A percentile compares a stretch with the other conserved stretches of the same genome.
phyloP scores from a whole-genome alignment of 768 basidiomycete species.

The Phaffia tasmanica region DNA sequence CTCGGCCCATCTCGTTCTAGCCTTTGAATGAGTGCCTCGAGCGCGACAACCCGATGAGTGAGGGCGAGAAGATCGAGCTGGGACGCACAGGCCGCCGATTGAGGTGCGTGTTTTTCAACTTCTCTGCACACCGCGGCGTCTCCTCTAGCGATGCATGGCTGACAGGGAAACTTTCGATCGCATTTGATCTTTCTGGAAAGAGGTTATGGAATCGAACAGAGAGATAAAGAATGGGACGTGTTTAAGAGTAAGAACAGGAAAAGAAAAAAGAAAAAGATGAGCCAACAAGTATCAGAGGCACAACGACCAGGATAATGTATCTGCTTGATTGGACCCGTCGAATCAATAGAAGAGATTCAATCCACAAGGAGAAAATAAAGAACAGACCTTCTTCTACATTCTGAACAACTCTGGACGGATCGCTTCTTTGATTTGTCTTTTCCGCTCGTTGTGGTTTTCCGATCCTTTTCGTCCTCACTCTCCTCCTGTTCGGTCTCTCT shows the following conservation, averaged over 20 bases:
- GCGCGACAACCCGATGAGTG: conserved; percentile 17
- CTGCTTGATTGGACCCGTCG: neutral
- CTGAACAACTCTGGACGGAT: conserved; percentile 22
- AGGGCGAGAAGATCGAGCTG: conserved; percentile 15
- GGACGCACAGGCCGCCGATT: conserved; percentile 18
- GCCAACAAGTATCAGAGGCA: too few species aligned
- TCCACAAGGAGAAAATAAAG: neutral
- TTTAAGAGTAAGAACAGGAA: neutral
- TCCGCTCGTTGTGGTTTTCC: neutral
- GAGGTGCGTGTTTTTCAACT: conserved; percentile 12
- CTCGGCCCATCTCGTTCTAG: neutral
- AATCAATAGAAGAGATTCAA: neutral
- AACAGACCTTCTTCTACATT: conserved; percentile 19
- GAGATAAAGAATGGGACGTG: neutral
- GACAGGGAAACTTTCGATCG: conserved; percentile 10
- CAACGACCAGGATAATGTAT: too few species aligned
- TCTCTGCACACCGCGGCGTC: conserved; percentile 19
- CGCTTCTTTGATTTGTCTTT: conserved; percentile 10
- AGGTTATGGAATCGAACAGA: neutral
- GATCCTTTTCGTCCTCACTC: neutral
- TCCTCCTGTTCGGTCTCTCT: neutral
- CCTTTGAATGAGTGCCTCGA: conserved; percentile 14
- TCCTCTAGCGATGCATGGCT: conserved; percentile 5
- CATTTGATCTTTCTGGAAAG: conserved; percentile 2
- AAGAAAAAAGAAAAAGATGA: too few species aligned